phyloP scores from a whole-genome alignment of 1,284 basidiomycete species.

The Naganishia cerealis region DNA sequence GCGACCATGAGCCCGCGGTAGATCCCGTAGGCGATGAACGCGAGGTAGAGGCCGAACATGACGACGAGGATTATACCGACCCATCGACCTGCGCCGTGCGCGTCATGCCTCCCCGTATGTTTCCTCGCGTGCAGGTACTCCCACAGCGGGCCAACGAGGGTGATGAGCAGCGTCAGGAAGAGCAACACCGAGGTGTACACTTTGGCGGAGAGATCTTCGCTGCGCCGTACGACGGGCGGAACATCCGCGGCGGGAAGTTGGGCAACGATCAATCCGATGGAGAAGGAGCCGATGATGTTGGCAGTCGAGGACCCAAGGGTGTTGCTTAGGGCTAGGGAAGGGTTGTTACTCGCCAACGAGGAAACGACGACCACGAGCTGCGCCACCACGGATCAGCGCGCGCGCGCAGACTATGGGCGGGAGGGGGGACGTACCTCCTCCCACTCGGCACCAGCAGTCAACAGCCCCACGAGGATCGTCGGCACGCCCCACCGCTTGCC shows the following conservation, averaged over 20 bases:
- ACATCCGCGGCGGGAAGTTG: neutral
- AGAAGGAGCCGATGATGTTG: slow-evolving; percentile 35
- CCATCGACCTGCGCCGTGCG: slow-evolving; percentile 16
- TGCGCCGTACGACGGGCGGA: neutral
- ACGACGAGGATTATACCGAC: slow-evolving; percentile 35
- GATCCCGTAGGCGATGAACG: slow-evolving; percentile 38
- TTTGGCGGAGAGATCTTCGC: slow-evolving; percentile 20
- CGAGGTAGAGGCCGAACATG: slow-evolving; percentile 38
- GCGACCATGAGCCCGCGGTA: slow-evolving; percentile 36
- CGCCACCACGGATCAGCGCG: no score
- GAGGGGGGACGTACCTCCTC: slow-evolving; percentile 32
- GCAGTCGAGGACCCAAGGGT: slow-evolving; percentile 31
- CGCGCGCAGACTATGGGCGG: no score
- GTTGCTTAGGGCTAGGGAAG: slow-evolving; percentile 30
- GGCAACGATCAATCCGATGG: slow-evolving; percentile 32
- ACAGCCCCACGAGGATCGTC: slow-evolving; percentile 30
- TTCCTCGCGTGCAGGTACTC: slow-evolving; percentile 10
- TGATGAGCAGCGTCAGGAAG: slow-evolving; percentile 19
- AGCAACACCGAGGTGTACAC: slow-evolving; percentile 30
- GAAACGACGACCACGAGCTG: slow-evolving; percentile 35
- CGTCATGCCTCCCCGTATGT: neutral
- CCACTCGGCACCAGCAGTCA: slow-evolving; percentile 34
- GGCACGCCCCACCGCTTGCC: slow-evolving; percentile 32
- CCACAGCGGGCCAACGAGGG: slow-evolving; percentile 13
- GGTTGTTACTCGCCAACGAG: slow-evolving; percentile 27